phyloP scores from a whole-genome alignment of 2,329 filamentous ascomycete species.

The Byssothecium circinans region DNA sequence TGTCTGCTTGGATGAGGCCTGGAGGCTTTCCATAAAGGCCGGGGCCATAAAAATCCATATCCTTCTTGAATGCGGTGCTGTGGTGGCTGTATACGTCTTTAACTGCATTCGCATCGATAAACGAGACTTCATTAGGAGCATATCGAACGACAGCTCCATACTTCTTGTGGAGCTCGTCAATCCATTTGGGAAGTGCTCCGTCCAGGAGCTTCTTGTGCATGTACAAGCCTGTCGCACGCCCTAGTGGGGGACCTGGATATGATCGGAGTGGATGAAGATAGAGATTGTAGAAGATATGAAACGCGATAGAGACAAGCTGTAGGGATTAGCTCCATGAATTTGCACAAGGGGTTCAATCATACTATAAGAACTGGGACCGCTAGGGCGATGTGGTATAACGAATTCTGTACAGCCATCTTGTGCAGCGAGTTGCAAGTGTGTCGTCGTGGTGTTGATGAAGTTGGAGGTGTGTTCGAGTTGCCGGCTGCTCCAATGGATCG shows the following conservation, averaged over 20 bases:
- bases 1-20: constrained; percentile 32
- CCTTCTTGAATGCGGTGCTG: constrained; percentile 33
- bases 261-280: constrained; percentile 45
- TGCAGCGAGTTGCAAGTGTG: neutral
- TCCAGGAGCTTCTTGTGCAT: constrained; percentile 20
- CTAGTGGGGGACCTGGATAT: constrained; percentile 43
- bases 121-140: constrained; percentile 43
- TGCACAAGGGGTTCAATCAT: neutral
- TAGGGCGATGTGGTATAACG: neutral
- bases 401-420: neutral
- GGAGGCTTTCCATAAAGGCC: constrained; percentile 30
- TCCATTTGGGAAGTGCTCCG: constrained; percentile 20
- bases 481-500: too few species aligned
- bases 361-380: constrained; percentile 1
- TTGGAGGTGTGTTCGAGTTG: too few species aligned
- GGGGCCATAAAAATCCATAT: constrained; percentile 35
- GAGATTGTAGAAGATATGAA: constrained; percentile 34
- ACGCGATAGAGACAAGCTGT: constrained; percentile 3
- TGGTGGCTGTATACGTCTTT: constrained; percentile 46
- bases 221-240: constrained; percentile 27
- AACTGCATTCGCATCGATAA: constrained; percentile 40
- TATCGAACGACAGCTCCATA: constrained; percentile 45
- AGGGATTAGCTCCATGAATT: neutral
- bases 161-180: constrained; percentile 35
- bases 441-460: neutral